phyloP scores from a whole-genome alignment of 345 rosid genomes.

The Melaleuca alternifolia region DNA sequence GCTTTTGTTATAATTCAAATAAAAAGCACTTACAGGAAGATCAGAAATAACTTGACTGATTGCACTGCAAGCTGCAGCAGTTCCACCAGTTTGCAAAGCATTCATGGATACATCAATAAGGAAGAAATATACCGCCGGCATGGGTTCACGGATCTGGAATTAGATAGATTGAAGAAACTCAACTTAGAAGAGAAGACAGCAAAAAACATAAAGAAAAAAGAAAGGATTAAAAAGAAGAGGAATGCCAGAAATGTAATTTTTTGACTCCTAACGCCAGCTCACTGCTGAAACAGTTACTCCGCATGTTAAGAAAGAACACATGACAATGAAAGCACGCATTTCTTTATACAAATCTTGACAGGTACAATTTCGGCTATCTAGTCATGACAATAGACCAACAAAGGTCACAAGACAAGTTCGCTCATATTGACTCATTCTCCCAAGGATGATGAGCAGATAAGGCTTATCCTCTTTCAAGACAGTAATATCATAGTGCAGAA shows the following conservation, averaged over 20 bases:
- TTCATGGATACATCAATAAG: conserved; percentile 93
- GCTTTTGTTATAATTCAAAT: neutral
- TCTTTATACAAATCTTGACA: neutral
- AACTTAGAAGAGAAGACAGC: conserved; percentile 3
- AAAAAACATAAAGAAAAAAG: neutral
- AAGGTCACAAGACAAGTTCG: neutral
- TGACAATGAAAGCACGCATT: neutral
- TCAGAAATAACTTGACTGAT: conserved; percentile 85
- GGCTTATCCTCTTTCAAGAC: neutral
- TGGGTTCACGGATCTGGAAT: conserved; percentile 89
- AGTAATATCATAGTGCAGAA: neutral
- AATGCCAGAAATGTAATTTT: neutral
- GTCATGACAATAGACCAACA: neutral
- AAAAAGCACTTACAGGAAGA: conserved; percentile 67
- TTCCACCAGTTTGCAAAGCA: conserved; percentile 91
- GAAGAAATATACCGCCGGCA: conserved; percentile 94
- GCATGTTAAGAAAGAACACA: neutral
- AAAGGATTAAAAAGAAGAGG: neutral
- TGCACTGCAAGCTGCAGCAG: conserved; percentile 97
- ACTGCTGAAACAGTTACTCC: neutral
- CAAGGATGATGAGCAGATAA: neutral
- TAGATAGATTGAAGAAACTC: neutral
- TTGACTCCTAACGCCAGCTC: neutral
- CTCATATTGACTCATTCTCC: neutral
- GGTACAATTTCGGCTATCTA: neutral